These are phyloP conservation scores for Serendipita sp. DNA, from an alignment of 768 basidiomycete species.

Conservation along the genomic window DNA sequence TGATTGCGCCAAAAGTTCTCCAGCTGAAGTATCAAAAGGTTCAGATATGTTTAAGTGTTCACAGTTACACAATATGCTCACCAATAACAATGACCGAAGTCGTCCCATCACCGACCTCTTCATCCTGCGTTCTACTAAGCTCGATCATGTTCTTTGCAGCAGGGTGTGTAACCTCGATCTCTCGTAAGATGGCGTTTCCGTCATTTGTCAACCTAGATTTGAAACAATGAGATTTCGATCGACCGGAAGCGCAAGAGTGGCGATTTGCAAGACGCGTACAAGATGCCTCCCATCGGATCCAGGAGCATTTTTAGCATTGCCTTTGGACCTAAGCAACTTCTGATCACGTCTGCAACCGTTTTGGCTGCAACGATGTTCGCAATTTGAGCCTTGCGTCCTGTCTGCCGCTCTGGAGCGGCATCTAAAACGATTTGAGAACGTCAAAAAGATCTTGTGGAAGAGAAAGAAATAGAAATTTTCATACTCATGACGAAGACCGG, in stretches of 20 bases:
- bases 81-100: conserved; percentile 97
- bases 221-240: background rate
- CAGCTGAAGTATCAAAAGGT: conserved; percentile 34
- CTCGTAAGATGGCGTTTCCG: conserved; percentile 95
- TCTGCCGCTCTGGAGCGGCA: conserved; percentile 84
- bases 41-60: background rate
- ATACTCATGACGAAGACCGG: conserved; percentile 75
- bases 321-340: conserved; percentile 93
- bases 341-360: conserved; percentile 96
- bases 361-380: conserved; percentile 97
- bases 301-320: conserved; percentile 99
- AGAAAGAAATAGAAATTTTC: conserved; percentile 13
- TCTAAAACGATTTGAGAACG: conserved; percentile 29
- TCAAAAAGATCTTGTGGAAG: background rate
- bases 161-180: conserved; percentile 97
- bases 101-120: conserved; percentile 97
- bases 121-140: conserved; percentile 91
- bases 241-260: background rate
- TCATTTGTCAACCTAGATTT: conserved; percentile 75
- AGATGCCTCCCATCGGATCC: conserved; percentile 97
- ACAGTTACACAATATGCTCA: conserved; percentile 21
- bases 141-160: conserved; percentile 99
- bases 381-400: conserved; percentile 87
- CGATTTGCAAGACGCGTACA: conserved; percentile 33
- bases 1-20: conserved; percentile 93